These are phyloP conservation scores for Aspergillus tanneri DNA, from an alignment of 2,329 filamentous ascomycete species.

Conservation along the genomic window DNA sequence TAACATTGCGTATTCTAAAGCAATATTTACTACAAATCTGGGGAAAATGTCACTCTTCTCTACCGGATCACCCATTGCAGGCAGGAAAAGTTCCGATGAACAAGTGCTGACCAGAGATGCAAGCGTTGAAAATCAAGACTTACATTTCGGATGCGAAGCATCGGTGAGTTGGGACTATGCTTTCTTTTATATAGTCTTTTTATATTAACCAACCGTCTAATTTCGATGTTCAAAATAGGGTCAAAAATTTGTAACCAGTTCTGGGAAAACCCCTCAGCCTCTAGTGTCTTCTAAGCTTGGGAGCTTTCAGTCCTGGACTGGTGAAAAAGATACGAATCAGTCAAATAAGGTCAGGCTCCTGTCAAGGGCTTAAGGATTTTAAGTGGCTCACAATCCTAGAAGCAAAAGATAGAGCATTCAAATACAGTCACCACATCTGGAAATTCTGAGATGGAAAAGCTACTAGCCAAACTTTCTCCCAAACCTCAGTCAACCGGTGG, in stretches of 20 bases:
- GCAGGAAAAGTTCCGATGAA: conserved; percentile 25
- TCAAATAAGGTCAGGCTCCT: conserved; percentile 39
- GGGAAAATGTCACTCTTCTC: conserved; percentile 31
- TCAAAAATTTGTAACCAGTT: conserved; percentile 26
- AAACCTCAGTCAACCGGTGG: conserved; percentile 27
- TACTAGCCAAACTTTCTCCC: conserved; percentile 44
- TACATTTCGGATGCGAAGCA: conserved; percentile 24
- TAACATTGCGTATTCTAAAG: conserved; percentile 1
- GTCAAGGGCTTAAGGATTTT: conserved; percentile 1
- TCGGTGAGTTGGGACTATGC: conserved; percentile 26
- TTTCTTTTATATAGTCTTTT: neutral
- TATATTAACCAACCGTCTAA: neutral
- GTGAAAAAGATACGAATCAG: conserved; percentile 25
- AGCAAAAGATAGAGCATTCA: conserved; percentile 48
- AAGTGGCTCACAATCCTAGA: conserved; percentile 41
- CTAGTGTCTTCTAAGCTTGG: conserved; percentile 37
- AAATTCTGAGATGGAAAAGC: conserved; percentile 63
- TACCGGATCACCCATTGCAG: conserved; percentile 24
- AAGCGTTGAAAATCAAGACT: conserved; percentile 15
- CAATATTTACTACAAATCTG: conserved; percentile 1
- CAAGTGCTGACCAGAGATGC: conserved; percentile 21
- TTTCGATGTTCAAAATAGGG: conserved; percentile 16
- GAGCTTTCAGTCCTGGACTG: conserved; percentile 28
- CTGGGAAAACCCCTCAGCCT: conserved; percentile 30
- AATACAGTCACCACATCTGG: conserved; percentile 29